Evolutionary conservation across 768 basidiomycete species (phyloP).

Genomic region (Russula olivacea): DNA sequence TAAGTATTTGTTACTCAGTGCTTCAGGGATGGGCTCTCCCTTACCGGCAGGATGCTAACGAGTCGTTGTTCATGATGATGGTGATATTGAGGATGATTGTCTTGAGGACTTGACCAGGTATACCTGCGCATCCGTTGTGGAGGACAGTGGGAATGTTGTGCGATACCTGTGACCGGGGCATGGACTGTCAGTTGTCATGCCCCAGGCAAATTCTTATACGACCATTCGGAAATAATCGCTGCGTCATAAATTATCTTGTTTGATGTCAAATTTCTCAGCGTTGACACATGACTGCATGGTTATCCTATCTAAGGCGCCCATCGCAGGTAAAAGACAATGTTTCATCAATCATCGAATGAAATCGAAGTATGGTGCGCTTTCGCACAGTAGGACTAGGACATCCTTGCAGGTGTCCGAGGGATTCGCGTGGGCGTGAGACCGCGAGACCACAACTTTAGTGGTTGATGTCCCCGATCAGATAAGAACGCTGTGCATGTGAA

Average conservation of each 20-base stretch:
- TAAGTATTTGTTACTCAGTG: constrained; percentile 10
- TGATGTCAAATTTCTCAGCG: background rate
- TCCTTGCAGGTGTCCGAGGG: background rate
- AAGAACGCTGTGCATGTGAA: constrained; percentile 5
- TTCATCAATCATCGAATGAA: constrained; percentile 8
- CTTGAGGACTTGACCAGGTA: constrained; percentile 12
- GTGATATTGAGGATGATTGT: background rate
- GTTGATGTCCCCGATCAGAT: constrained; percentile 3
- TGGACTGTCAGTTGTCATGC: background rate
- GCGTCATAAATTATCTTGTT: constrained; percentile 5
- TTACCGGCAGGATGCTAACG: constrained; percentile 20
- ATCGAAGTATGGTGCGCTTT: background rate
- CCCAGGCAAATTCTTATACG: constrained; percentile 1
- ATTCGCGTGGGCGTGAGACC: background rate
- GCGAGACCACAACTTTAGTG: background rate
- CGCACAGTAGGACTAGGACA: background rate
- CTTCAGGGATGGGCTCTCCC: background rate
- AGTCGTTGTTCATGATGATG: constrained; percentile 9
- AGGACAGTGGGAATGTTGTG: background rate
- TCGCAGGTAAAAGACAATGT: background rate
- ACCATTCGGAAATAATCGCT: constrained; percentile 3
- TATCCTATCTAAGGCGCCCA: background rate
- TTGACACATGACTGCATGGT: background rate
- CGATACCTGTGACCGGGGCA: constrained; percentile 7
- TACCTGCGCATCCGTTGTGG: constrained; percentile 20